These are phyloP conservation scores for Besnoitia besnoiti DNA, from an alignment of 169 alveolate genomes.

Conservation along the genomic window DNA sequence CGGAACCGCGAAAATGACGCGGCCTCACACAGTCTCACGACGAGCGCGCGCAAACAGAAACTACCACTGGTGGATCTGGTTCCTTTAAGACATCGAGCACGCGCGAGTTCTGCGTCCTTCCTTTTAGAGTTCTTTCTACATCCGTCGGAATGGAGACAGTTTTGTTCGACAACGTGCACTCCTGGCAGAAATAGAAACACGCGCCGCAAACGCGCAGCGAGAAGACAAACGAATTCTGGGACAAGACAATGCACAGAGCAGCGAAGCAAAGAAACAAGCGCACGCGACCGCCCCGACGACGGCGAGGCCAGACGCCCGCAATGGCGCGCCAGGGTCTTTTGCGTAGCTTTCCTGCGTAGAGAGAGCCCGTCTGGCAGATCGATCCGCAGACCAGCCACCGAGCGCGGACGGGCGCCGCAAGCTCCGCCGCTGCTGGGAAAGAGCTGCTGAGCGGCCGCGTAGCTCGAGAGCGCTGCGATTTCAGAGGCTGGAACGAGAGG, in stretches of 20 bases:
- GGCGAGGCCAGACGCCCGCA: neutral
- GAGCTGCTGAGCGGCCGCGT: constrained; percentile 3
- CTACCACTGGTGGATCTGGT: no score
- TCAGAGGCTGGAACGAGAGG: neutral
- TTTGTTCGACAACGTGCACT: neutral
- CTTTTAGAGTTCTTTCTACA: no score
- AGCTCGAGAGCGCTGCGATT: neutral
- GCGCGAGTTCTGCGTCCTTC: no score
- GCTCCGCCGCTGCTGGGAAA: neutral
- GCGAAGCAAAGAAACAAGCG: neutral
- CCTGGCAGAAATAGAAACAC: neutral
- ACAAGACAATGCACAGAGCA: neutral
- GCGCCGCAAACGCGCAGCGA: neutral
- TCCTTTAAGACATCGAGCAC: no score
- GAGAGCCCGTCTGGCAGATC: neutral
- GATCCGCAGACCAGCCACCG: neutral
- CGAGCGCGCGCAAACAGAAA: neutral
- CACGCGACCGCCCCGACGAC: neutral
- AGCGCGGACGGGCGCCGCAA: neutral
- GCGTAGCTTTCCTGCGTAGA: neutral
- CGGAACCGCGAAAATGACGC: neutral
- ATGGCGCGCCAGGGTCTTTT: neutral
- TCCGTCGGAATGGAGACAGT: neutral
- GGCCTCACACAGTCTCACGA: neutral
- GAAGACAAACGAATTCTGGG: neutral